Evolutionary conservation across 768 basidiomycete genomes (phyloP).

Genomic region (Chiua virens): DNA sequence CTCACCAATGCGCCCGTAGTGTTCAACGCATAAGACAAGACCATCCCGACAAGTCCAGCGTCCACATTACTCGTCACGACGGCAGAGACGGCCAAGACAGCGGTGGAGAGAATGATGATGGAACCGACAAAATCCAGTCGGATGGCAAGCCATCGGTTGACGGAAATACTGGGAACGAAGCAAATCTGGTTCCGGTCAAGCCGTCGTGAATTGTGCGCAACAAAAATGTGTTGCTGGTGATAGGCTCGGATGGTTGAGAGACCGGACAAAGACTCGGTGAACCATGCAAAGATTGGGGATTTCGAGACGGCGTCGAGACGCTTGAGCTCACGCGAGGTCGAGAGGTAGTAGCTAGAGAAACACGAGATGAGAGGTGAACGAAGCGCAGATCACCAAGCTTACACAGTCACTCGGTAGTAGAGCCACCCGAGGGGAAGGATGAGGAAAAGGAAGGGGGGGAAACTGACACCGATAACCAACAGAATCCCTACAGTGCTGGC

Average conservation of each 20-base stretch:
- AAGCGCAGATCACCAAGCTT: slow-evolving; percentile 20
- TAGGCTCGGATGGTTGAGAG: slow-evolving; percentile 84
- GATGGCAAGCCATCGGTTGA: slow-evolving; percentile 84
- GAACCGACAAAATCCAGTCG: slow-evolving; percentile 84
- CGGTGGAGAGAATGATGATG: slow-evolving; percentile 73
- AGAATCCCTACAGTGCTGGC: slow-evolving; percentile 59
- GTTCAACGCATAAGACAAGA: slow-evolving; percentile 81
- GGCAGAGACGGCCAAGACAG: slow-evolving; percentile 62
- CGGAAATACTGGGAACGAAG: slow-evolving; percentile 66
- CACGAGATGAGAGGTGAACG: neutral
- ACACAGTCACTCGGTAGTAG: slow-evolving; percentile 81
- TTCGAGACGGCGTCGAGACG: slow-evolving; percentile 86
- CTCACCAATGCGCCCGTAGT: slow-evolving; percentile 79
- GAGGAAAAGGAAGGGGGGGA: slow-evolving; percentile 79
- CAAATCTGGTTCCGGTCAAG: slow-evolving; percentile 87
- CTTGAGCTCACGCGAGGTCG: slow-evolving; percentile 85
- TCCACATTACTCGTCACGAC: slow-evolving; percentile 78
- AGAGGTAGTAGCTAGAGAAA: slow-evolving; percentile 71
- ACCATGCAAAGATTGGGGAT: slow-evolving; percentile 90
- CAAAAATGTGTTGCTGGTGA: slow-evolving; percentile 66
- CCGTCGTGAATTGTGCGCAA: slow-evolving; percentile 64
- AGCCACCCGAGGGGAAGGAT: slow-evolving; percentile 76
- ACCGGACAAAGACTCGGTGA: slow-evolving; percentile 74
- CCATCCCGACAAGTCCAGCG: slow-evolving; percentile 84
- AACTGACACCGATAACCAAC: slow-evolving; percentile 74